Evolutionary conservation across 1,284 basidiomycete genomes (phyloP), one percentile per base, ranked within the genome.

Genomic region (Ceratobasidium theobromae): DNA sequence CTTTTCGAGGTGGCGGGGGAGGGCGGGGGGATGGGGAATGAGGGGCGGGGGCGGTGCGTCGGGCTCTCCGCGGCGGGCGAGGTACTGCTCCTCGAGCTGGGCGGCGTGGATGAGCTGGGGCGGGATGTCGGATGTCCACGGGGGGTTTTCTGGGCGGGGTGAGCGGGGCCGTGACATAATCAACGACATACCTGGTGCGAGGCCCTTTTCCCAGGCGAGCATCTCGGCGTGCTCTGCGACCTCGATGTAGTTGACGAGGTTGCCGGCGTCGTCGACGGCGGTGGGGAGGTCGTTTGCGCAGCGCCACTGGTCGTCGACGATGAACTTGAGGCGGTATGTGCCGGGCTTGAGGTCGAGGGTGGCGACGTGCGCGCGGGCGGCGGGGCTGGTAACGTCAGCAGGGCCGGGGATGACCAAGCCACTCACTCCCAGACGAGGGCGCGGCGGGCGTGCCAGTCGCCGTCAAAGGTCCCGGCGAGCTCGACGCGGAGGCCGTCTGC

Each of bases 261-360:
- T 91, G 32, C 97, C 96, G 73, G 97, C 92, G 72, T 95, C 83
- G 75, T 98, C 95, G 32, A 95, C 93, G 0, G 95, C 93, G 1
- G 92, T 91, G 6, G 94, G 90, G 23, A 97, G 83, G 70, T 94
- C 87, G 70, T 81, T 79, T 11, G 82, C 82, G 64, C 84, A 83
- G 67, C 88, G 86, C 88, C 90, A 95, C 57, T 88, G 84, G 67
- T 93, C 90, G 76, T 99, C 97, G 68, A 99, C 93, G 71, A 98
- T 86, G 80, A 98, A 99, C 71, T 95, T 94, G 74, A 98, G 84
- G 68, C 96, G 91, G 75, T 99, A 95, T 1, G 95, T 95, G 23
- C 96, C 97, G 0, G 95, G 94, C 12, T 87, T 85, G 2, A 97
- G 83, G 16, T 78, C 75, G 43, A 83, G 74, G 33, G 80, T 73